Evolutionary conservation across 2,329 filamentous ascomycete species (phyloP), one percentile per base, ranked within the genome.

Genomic region (Aspergillus proliferans): DNA sequence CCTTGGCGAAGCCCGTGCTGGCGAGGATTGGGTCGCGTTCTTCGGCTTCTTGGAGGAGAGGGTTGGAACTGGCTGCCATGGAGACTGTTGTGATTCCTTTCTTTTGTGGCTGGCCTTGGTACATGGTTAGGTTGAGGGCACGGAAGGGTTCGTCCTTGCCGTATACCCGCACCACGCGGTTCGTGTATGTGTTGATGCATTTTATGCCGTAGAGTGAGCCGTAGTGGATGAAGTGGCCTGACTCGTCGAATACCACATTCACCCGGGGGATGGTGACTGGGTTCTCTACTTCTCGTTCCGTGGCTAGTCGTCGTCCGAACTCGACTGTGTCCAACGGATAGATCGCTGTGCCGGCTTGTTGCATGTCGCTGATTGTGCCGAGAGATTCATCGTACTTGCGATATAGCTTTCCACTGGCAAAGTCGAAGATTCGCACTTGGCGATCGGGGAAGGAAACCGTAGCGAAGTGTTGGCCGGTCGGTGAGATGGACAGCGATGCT

Each of bases 341-440:
- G 6, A 86, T 72, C 0, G 87, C 84, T 0, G 87, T 93, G 0
- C 90, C 91, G n/a, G 88, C 87, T 71, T 95, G 88, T 61, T 98
- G 92, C 89, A 96, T 95, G 53, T 94, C 88, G 47, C 88, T 90
- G 41, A 94, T 84, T 1, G 88, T 93, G 49, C 85, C 78, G 9
- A 98, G 77, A 3, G 92, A 97, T 67, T 98, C 93, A 61, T 98
- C 94, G 62, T 98, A 98, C 1, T 88, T 93, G 34, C 92, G 84
- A 61, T 92, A 85, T 4, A 98, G 78, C 69, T 95, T 96, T 9
- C 83, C 93, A 0, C 88, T 84, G 1, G 84, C 80, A 63, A 98
- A 98, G 60, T 98, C 90, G 65, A 98, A 98, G 15, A 98, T 74
- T 22, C 93, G 85, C 43, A 98, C 83, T 68, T 95, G 94, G 49